Evolutionary conservation across 768 basidiomycete genomes (phyloP).

Genomic region (Rhizopogon roseolus): DNA sequence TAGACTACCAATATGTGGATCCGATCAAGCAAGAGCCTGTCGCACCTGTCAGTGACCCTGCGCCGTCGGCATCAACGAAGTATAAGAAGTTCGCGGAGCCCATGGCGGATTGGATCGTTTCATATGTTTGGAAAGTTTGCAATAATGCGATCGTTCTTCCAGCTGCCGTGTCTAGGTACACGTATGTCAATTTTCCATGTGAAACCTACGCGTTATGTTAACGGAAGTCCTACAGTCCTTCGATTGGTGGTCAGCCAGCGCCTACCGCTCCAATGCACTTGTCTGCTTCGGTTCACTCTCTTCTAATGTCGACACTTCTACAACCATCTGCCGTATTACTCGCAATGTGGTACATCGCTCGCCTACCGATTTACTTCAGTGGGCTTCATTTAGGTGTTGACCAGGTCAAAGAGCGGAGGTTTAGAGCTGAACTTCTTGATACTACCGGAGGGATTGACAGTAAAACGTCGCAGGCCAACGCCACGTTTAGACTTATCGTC

Average conservation of each 20-base stretch:
- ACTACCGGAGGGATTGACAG: slow-evolving; percentile 33
- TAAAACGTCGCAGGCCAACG: slow-evolving; percentile 50
- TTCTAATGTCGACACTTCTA: slow-evolving; percentile 72
- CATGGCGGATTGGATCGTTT: slow-evolving; percentile 73
- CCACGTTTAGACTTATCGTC: slow-evolving; percentile 70
- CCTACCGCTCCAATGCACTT: slow-evolving; percentile 39
- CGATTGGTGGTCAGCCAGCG: slow-evolving; percentile 27
- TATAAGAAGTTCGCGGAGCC: slow-evolving; percentile 77
- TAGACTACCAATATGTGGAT: slow-evolving; percentile 1
- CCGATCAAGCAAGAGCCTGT: slow-evolving; percentile 22
- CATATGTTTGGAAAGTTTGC: slow-evolving; percentile 80
- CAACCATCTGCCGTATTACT: slow-evolving; percentile 79
- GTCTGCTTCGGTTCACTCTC: slow-evolving; percentile 59
- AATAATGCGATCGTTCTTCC: slow-evolving; percentile 66
- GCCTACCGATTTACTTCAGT: slow-evolving; percentile 66
- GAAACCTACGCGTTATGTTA: slow-evolving; percentile 3
- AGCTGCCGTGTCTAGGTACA: slow-evolving; percentile 42
- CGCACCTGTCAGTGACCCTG: slow-evolving; percentile 35
- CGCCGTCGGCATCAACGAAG: slow-evolving; percentile 35
- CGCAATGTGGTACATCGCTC: slow-evolving; percentile 79
- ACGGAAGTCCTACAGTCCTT: slow-evolving; percentile 14
- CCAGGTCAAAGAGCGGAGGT: slow-evolving; percentile 53
- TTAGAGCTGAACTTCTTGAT: slow-evolving; percentile 61
- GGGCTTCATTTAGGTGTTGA: slow-evolving; percentile 46
- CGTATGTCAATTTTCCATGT: slow-evolving; percentile 38